Evolutionary conservation across 192 early-diverging fungal genomes (phyloP), one percentile per base, ranked within the genome.

Genomic region (Coemansia sp.): DNA sequence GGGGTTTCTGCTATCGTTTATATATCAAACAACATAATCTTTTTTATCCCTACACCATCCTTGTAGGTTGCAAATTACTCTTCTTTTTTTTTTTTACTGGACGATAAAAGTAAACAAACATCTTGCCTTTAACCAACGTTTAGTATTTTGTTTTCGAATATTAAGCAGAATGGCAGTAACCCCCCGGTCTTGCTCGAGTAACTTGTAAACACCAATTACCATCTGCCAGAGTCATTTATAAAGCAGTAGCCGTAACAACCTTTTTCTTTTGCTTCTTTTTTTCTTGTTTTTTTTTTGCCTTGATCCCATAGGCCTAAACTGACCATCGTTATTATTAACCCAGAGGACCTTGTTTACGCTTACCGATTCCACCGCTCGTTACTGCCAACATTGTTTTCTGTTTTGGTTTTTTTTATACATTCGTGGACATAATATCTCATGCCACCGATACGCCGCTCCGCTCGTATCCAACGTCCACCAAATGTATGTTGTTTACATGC

Each of bases 371-470:
- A 6, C 20, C 4, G 11, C 19, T 13, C 40, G 14, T 19, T 35
- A 58, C 49, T 33, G 59, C 23, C 19, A 48, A 48, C 9, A 62
- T 48, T 54, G 10, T 17, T 35, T 62, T 49, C 38, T 15, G n/a
- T 42, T 46, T 67, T 57, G 50, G n/a, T n/a, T n/a, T 36, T 62
- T 32, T 14, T 23, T 14, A 14, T 45, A 5, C 38, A 19, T 54
- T 25, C 34, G 20, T 5, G 11, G 17, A 14, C 32, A 13, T 1
- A 19, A 17, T 35, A 35, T 0, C 55, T 10, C 29, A 69, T 69
- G 67, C 60, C 67, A 33, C 59, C 59, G 14, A n/a, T 46, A 32
- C 59, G 48, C 23, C 59, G 67, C 8, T 62, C 59, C 23, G 49
- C 67, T 23, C 67, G 67, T 9, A 17, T 57, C 29, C 55, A 57